Percentiles rank a stretch among this genome's conserved stretches.
These are phyloP conservation scores for Phytophthora kernoviae DNA, from an alignment of 352 stramenopile species.

Conservation along the genomic window DNA sequence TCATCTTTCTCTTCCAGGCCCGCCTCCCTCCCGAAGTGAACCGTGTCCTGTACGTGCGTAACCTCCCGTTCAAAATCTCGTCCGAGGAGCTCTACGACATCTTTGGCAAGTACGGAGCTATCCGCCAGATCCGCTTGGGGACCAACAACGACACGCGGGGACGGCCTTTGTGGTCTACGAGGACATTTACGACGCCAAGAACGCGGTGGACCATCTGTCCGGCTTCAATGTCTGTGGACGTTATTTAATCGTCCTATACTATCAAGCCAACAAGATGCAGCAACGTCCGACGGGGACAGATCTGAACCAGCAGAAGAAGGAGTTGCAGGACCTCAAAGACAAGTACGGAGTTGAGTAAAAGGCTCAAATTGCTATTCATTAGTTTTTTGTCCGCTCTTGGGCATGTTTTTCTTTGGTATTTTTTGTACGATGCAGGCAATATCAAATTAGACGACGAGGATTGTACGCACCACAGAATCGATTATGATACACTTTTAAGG, in stretches of 20 bases:
- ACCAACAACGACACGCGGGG: slow-evolving; percentile 95
- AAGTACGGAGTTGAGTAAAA: slow-evolving; percentile 85
- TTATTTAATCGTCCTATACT: slow-evolving; percentile 99
- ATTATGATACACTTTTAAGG: too few relatives aligned
- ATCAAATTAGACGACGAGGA: not conserved
- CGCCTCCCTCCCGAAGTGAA: slow-evolving; percentile 98
- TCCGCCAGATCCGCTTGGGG: slow-evolving; percentile 95
- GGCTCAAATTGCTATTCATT: not conserved
- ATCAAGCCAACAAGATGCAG: slow-evolving; percentile 92
- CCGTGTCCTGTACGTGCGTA: slow-evolving; percentile 96
- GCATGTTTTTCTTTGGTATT: too few relatives aligned
- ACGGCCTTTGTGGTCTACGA: slow-evolving; percentile 99
- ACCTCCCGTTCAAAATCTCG: slow-evolving; percentile 99
- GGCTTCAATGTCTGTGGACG: slow-evolving; percentile 99
- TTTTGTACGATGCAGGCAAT: not conserved
- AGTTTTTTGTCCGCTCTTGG: not conserved
- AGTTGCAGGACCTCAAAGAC: slow-evolving; percentile 84
- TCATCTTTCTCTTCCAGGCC: slow-evolving; percentile 39
- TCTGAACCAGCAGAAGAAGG: slow-evolving; percentile 76
- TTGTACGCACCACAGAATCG: too few relatives aligned
- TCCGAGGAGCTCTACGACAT: slow-evolving; percentile 99
- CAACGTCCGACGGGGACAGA: slow-evolving; percentile 45
- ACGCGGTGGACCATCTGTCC: slow-evolving; percentile 97
- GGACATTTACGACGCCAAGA: slow-evolving; percentile 99
- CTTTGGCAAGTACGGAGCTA: slow-evolving; percentile 99